These are phyloP conservation scores for Taiozyma sp. DNA, from an alignment of 1,139 yeast genomes.

Conservation along the genomic window DNA sequence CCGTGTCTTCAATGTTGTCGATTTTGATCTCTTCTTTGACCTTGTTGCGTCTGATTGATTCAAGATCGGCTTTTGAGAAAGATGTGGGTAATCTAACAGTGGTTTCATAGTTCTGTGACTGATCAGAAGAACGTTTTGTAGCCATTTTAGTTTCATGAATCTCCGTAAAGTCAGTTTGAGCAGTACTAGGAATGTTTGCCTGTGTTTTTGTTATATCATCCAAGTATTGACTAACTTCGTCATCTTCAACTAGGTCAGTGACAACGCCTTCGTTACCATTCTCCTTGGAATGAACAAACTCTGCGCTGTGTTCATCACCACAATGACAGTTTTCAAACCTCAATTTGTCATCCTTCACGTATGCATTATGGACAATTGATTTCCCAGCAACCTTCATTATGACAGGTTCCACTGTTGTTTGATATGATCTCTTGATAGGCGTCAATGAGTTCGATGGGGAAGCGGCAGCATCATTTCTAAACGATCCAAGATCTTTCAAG, in stretches of 20 bases:
- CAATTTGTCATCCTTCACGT: constrained; percentile 4
- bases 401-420: constrained; percentile 2
- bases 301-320: background rate
- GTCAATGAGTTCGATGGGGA: background rate
- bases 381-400: constrained; percentile 6
- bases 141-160: background rate
- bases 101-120: constrained; percentile 6
- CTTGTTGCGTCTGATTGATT: background rate
- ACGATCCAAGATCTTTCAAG: constrained; percentile 2
- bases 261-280: background rate
- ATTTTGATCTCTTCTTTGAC: constrained; percentile 5
- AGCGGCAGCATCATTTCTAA: constrained; percentile 1
- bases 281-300: background rate
- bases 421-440: background rate
- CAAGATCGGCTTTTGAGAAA: background rate
- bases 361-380: constrained; percentile 2
- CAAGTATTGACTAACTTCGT: constrained; percentile 1
- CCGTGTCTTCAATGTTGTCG: constrained; percentile 33
- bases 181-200: background rate
- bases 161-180: background rate
- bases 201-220: background rate
- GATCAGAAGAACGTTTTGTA: background rate
- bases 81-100: constrained; percentile 1
- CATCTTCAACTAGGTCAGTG: background rate
- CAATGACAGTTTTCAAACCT: constrained; percentile 6